Conservation (phyloP, 2,329 filamentous ascomycete genomes). For the Cladosporium velox region DNA sequence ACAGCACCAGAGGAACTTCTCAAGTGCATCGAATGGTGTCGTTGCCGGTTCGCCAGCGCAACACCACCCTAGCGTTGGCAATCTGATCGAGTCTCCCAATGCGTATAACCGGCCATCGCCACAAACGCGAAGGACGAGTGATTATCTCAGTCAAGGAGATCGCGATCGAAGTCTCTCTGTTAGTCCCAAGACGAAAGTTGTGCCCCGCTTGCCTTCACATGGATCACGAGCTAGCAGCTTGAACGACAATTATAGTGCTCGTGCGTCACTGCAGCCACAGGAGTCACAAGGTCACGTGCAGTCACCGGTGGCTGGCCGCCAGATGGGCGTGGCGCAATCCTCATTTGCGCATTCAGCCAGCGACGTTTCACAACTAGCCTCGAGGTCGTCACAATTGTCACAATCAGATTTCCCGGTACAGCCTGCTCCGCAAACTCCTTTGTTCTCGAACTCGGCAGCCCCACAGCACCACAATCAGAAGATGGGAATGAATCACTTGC, state of each 20-base stretch:
- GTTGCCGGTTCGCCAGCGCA: conserved; percentile 34
- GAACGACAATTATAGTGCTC: conserved; percentile 33
- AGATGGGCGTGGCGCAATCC: conserved; percentile 23
- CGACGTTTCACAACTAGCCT: conserved; percentile 28
- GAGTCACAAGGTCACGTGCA: conserved; percentile 31
- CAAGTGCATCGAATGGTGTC: conserved; percentile 35
- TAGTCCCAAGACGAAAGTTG: conserved; percentile 68
- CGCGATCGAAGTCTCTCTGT: conserved; percentile 72
- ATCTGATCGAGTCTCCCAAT: conserved; percentile 43
- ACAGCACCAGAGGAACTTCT: conserved; percentile 36
- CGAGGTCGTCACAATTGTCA: conserved; percentile 20
- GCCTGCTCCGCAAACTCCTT: conserved; percentile 20
- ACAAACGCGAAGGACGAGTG: conserved; percentile 31
- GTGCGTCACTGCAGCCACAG: conserved; percentile 29
- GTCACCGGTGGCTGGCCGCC: conserved; percentile 21
- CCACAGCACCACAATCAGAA: conserved; percentile 32
- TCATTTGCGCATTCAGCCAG: conserved; percentile 25
- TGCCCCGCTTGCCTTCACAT: conserved; percentile 33
- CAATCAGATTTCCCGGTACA: conserved; percentile 8
- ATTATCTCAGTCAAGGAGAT: conserved; percentile 58
- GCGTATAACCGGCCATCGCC: conserved; percentile 31
- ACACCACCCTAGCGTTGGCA: conserved; percentile 39
- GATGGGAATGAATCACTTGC: conserved; percentile 36
- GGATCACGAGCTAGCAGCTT: conserved; percentile 37
- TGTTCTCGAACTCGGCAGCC: conserved; percentile 16